Evolutionary conservation across 192 early-diverging fungal species (phyloP).

Genomic region (Backusella parvicylindrica): DNA sequence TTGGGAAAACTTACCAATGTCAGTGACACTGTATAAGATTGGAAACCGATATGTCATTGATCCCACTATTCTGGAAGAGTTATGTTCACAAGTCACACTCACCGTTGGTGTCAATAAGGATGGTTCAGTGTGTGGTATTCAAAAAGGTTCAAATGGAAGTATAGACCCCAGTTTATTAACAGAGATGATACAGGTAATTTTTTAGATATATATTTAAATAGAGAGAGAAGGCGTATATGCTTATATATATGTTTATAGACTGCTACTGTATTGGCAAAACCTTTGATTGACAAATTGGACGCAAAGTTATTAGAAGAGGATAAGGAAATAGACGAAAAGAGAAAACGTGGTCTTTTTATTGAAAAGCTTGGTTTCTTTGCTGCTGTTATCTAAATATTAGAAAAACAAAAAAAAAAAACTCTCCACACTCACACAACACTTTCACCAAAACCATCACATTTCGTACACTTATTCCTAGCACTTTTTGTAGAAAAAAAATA

Average conservation of each 20-base stretch:
- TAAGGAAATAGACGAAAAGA: conserved; percentile 37
- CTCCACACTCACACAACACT: not conserved
- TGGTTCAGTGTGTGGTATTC: conserved; percentile 81
- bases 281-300: conserved; percentile 47
- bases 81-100: conserved; percentile 76
- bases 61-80: conserved; percentile 86
- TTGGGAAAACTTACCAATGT: conserved; percentile 73
- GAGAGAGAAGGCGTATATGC: not conserved
- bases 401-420: no score
- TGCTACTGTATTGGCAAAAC: conserved; percentile 44
- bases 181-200: conserved; percentile 75
- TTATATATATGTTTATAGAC: conserved; percentile 19
- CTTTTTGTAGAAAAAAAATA: not conserved
- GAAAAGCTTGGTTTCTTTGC: conserved; percentile 61
- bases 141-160: conserved; percentile 75
- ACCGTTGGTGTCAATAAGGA: conserved; percentile 77
- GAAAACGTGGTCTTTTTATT: conserved; percentile 36
- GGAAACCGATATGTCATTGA: conserved; percentile 83
- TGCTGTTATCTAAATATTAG: conserved; percentile 30
- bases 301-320: conserved; percentile 46
- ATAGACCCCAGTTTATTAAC: conserved; percentile 73
- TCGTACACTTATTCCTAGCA: not conserved
- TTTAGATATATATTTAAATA: not conserved
- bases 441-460: not conserved
- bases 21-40: conserved; percentile 87